phyloP scores from a whole-genome alignment of 2,329 filamentous ascomycete genomes.

The Pleurostoma richardsiae region DNA sequence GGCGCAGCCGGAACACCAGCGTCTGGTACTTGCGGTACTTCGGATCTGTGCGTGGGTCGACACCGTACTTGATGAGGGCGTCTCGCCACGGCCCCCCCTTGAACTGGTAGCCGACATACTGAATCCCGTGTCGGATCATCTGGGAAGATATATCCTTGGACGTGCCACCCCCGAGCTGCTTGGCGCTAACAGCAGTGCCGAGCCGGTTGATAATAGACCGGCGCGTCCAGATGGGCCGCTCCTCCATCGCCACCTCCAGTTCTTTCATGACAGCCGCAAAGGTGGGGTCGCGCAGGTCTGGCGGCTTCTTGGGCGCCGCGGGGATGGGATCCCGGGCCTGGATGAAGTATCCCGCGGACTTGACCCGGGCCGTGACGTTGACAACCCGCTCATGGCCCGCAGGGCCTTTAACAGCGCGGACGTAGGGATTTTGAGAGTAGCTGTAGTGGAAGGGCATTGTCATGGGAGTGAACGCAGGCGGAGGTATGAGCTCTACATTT shows the following conservation, averaged over 20 bases:
- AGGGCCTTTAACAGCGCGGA: constrained; percentile 56
- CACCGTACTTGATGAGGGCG: constrained; percentile 75
- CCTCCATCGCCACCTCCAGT: constrained; percentile 61
- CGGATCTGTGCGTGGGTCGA: constrained; percentile 77
- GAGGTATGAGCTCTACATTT: constrained; percentile 70
- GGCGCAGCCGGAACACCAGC: constrained; percentile 73
- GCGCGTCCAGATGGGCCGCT: constrained; percentile 82
- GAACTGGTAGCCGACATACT: constrained; percentile 89
- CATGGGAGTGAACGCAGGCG: constrained; percentile 72
- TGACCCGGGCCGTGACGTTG: constrained; percentile 52
- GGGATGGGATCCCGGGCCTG: constrained; percentile 57
- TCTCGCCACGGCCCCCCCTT: constrained; percentile 89
- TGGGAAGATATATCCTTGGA: constrained; percentile 33
- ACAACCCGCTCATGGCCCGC: constrained; percentile 46
- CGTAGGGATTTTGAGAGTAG: constrained; percentile 81
- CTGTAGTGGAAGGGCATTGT: constrained; percentile 71
- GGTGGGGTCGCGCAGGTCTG: constrained; percentile 52
- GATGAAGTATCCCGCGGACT: constrained; percentile 54
- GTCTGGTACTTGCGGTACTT: constrained; percentile 83
- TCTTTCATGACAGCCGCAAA: constrained; percentile 60
- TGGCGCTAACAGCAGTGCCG: constrained; percentile 3
- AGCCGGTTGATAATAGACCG: constrained; percentile 75
- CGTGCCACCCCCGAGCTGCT: constrained; percentile 29
- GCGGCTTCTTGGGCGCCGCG: constrained; percentile 54
- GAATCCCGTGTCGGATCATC: constrained; percentile 67